These are phyloP conservation scores for Pseudogymnoascus sp. DNA, from an alignment of 2,329 filamentous ascomycete genomes.

Conservation along the genomic window DNA sequence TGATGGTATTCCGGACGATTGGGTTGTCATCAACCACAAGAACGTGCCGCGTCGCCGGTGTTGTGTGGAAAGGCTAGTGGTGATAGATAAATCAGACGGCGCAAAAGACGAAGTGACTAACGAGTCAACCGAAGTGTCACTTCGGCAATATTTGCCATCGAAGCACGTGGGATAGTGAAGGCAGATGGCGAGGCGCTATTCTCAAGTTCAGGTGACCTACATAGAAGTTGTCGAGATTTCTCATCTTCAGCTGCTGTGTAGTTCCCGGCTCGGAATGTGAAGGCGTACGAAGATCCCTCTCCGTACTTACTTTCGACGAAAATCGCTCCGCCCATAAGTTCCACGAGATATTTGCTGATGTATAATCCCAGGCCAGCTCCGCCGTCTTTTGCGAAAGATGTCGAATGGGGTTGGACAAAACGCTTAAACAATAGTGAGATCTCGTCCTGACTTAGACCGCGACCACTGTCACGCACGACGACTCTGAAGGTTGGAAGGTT, in stretches of 20 bases:
- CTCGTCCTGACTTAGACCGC: slow-evolving; percentile 62
- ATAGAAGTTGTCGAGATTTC: slow-evolving; percentile 4
- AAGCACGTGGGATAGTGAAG: neutral
- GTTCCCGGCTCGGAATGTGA: slow-evolving; percentile 57
- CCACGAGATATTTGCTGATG: slow-evolving; percentile 70
- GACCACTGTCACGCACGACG: too few relatives aligned
- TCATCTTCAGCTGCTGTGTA: slow-evolving; percentile 23
- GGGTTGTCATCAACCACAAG: slow-evolving; percentile 55
- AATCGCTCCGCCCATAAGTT: slow-evolving; percentile 73
- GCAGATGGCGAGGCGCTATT: neutral
- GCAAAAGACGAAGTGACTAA: neutral
- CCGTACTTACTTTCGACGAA: slow-evolving; percentile 63
- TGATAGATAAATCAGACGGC: neutral
- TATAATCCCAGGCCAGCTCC: slow-evolving; percentile 73
- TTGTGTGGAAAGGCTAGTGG: neutral
- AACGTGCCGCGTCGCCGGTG: slow-evolving; percentile 27
- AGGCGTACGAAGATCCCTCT: slow-evolving; percentile 66
- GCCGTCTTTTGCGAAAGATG: slow-evolving; percentile 71
- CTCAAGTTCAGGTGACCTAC: too few relatives aligned
- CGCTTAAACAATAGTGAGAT: slow-evolving; percentile 69
- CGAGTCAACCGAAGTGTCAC: slow-evolving; percentile 1
- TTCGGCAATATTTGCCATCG: neutral
- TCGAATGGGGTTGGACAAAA: slow-evolving; percentile 70
- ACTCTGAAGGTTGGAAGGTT: too few relatives aligned
- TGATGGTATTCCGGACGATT: slow-evolving; percentile 51